Percentiles rank a stretch among this genome's conserved stretches.
phyloP scores from a whole-genome alignment of 257 asterid genomes.

The Handroanthus guayacan region DNA sequence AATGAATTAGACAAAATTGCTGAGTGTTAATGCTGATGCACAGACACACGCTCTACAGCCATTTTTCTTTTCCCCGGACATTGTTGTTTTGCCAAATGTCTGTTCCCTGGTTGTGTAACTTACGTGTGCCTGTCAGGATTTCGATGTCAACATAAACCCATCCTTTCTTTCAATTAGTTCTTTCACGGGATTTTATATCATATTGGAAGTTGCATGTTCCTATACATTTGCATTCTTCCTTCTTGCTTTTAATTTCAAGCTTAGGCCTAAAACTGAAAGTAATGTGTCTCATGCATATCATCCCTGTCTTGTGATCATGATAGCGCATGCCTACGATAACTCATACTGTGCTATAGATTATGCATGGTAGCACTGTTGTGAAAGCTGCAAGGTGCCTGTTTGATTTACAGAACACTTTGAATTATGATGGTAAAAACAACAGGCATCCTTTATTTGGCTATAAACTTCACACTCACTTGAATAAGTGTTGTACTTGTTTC shows the following conservation, averaged over 20 bases:
- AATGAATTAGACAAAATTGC: background rate
- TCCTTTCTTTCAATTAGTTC: background rate
- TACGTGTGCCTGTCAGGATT: background rate
- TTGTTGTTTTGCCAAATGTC: background rate
- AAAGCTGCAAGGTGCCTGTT: background rate
- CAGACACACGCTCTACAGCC: background rate
- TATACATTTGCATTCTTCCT: background rate
- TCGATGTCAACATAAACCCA: constrained; percentile 6
- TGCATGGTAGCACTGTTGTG: background rate
- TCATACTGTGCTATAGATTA: background rate
- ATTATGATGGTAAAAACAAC: background rate
- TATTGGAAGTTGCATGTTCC: background rate
- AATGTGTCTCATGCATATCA: background rate
- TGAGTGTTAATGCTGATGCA: background rate
- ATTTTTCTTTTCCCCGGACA: background rate
- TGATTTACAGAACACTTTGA: background rate
- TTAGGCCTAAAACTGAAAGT: constrained; percentile 6
- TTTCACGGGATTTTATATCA: constrained; percentile 3
- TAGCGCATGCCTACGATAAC: background rate
- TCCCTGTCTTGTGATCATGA: background rate
- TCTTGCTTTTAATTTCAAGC: background rate
- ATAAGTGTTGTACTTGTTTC: background rate
- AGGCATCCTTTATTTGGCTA: background rate
- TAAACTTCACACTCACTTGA: background rate
- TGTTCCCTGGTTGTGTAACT: background rate